Conservation (phyloP, 164 flowering plant species). For the Pachysandra terminalis region DNA sequence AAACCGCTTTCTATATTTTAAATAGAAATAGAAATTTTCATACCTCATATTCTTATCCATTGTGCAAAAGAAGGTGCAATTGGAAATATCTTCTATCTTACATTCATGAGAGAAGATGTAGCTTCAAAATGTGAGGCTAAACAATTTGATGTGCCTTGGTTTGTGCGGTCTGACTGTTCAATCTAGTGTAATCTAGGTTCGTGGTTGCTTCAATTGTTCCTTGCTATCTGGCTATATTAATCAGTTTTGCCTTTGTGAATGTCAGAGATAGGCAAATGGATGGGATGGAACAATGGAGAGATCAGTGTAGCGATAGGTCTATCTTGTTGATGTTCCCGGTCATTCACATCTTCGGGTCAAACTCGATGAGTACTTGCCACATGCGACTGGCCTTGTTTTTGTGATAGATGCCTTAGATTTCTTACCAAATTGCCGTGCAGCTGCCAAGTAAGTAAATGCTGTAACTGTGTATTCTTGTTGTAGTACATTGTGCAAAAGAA, state of each 20-base stretch:
- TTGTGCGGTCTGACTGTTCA: too few species aligned
- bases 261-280: conserved; percentile 18
- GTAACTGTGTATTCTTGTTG: not conserved
- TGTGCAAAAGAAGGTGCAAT: too few species aligned
- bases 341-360: conserved; percentile 89
- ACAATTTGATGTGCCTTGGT: too few species aligned
- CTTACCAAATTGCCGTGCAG: conserved; percentile 77
- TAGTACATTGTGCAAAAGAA: too few species aligned
- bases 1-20: too few species aligned
- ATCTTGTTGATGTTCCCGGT: conserved; percentile 88
- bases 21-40: too few species aligned
- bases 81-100: too few species aligned
- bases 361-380: conserved; percentile 83
- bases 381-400: conserved; percentile 79
- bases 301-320: conserved; percentile 23
- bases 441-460: conserved; percentile 61
- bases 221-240: not conserved
- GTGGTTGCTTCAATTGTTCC: not conserved
- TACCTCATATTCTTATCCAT: too few species aligned
- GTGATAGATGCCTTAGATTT: conserved; percentile 94
- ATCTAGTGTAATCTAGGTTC: too few species aligned
- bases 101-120: too few species aligned
- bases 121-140: too few species aligned
- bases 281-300: conserved; percentile 32
- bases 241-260: not conserved